These are phyloP conservation scores for Bryum argenteum DNA, from an alignment of 225 moss, liverwort and hornwort species.

Conservation along the genomic window DNA sequence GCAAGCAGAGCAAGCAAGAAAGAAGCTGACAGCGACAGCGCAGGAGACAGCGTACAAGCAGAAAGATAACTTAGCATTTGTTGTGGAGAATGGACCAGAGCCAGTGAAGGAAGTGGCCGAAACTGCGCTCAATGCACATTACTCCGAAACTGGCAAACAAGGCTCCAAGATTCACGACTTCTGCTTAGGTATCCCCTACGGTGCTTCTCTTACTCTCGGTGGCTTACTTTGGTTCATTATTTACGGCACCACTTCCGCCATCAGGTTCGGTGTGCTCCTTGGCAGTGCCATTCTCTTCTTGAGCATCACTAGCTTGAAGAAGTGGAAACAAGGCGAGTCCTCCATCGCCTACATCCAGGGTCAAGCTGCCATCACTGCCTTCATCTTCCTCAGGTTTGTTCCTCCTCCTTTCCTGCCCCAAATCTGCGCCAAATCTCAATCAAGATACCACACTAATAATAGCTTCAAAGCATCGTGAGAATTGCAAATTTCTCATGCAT, in stretches of 20 bases:
- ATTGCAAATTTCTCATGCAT: no score
- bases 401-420: conserved; percentile 5
- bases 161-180: conserved; percentile 96
- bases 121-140: conserved; percentile 79
- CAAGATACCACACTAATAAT: background rate
- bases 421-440: background rate
- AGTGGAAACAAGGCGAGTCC: conserved; percentile 87
- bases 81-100: conserved; percentile 87
- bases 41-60: conserved; percentile 77
- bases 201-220: conserved; percentile 62
- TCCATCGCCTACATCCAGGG: conserved; percentile 74
- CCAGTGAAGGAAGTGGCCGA: conserved; percentile 92
- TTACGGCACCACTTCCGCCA: conserved; percentile 72
- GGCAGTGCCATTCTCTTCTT: conserved; percentile 80
- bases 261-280: conserved; percentile 90
- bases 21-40: conserved; percentile 66
- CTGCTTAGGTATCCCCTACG: conserved; percentile 92
- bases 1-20: conserved; percentile 82
- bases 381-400: conserved; percentile 69
- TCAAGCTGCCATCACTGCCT: conserved; percentile 77
- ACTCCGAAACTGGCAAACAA: conserved; percentile 58
- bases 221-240: conserved; percentile 89
- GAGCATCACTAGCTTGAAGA: conserved; percentile 86
- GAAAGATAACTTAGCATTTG: conserved; percentile 72
- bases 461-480: background rate